Conservation (phyloP, 2,329 filamentous ascomycete genomes). For the Neopestalotiopsis sp. region DNA sequence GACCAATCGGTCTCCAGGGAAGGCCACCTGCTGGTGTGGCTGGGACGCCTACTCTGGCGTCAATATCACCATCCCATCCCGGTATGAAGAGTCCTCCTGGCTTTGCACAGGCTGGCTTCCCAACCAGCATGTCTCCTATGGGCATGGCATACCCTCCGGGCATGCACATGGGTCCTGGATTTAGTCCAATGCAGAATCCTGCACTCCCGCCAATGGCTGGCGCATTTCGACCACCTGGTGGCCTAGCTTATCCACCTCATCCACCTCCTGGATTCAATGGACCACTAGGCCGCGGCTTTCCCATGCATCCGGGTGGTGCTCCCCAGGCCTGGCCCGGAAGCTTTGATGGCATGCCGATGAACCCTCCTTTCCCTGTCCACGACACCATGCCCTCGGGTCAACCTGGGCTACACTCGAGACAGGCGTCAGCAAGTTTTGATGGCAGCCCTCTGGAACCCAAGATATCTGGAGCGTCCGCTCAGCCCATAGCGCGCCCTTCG, state of each 20-base stretch:
- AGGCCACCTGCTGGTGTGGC: constrained; percentile 58
- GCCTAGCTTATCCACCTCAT: constrained; percentile 53
- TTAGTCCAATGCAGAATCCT: constrained; percentile 44
- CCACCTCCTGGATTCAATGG: constrained; percentile 52
- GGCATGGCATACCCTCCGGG: constrained; percentile 59
- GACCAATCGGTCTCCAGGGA: constrained; percentile 65
- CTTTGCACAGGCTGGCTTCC: constrained; percentile 45
- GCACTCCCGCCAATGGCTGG: constrained; percentile 49
- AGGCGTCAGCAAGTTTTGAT: constrained; percentile 75
- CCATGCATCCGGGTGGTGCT: constrained; percentile 45
- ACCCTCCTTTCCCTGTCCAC: constrained; percentile 43
- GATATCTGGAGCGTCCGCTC: constrained; percentile 54
- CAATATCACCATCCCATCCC: constrained; percentile 67
- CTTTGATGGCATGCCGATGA: constrained; percentile 47
- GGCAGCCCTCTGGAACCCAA: constrained; percentile 41
- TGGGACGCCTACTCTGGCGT: constrained; percentile 45
- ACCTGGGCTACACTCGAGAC: constrained; percentile 70
- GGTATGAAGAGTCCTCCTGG: constrained; percentile 64
- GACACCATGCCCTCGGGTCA: constrained; percentile 40
- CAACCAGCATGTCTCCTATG: constrained; percentile 56
- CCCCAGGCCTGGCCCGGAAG: constrained; percentile 62
- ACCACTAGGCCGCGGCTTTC: constrained; percentile 49
- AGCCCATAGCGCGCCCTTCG: constrained; percentile 81
- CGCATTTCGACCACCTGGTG: constrained; percentile 50
- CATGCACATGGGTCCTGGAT: constrained; percentile 62